Conservation (phyloP, 2,329 filamentous ascomycete genomes). For the Pseudogymnoascus sp. region DNA sequence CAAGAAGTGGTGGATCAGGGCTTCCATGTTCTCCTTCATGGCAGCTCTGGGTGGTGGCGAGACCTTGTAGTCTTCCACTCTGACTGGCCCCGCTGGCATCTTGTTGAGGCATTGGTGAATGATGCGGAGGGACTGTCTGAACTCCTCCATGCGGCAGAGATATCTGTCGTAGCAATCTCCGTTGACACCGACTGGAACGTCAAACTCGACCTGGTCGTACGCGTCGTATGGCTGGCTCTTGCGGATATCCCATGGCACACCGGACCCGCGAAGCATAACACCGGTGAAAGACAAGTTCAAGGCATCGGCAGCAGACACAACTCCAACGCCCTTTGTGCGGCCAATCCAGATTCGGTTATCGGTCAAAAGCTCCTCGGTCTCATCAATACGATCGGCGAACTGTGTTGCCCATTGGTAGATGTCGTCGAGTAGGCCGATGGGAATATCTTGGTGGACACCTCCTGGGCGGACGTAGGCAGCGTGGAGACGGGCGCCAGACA, state of each 20-base stretch:
- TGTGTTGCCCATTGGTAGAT: constrained; percentile 99
- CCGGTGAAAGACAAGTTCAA: constrained; percentile 94
- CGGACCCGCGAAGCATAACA: constrained; percentile 95
- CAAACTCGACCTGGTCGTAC: constrained; percentile 96
- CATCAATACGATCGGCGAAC: constrained; percentile 95
- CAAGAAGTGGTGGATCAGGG: constrained; percentile 97
- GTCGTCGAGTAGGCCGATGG: constrained; percentile 87
- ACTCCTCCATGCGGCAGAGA: constrained; percentile 98
- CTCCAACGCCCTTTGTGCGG: constrained; percentile 81
- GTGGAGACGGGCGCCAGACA: constrained; percentile 94
- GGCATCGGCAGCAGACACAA: constrained; percentile 86
- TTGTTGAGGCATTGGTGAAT: constrained; percentile 99
- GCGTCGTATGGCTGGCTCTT: constrained; percentile 97
- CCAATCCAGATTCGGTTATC: constrained; percentile 99
- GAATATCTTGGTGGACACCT: constrained; percentile 92
- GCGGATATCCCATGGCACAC: constrained; percentile 91
- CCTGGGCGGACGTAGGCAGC: constrained; percentile 94
- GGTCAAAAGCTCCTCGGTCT: constrained; percentile 96
- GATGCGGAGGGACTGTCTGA: constrained; percentile 94
- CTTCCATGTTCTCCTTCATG: constrained; percentile 99
- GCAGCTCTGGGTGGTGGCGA: constrained; percentile 88
- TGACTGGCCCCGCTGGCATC: constrained; percentile 90
- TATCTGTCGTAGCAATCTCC: constrained; percentile 99
- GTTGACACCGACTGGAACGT: constrained; percentile 91
- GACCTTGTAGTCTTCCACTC: constrained; percentile 98